Percentiles rank a stretch among this genome's conserved stretches.
These are phyloP conservation scores for Russula lepida DNA, from an alignment of 768 basidiomycete species.

Conservation along the genomic window DNA sequence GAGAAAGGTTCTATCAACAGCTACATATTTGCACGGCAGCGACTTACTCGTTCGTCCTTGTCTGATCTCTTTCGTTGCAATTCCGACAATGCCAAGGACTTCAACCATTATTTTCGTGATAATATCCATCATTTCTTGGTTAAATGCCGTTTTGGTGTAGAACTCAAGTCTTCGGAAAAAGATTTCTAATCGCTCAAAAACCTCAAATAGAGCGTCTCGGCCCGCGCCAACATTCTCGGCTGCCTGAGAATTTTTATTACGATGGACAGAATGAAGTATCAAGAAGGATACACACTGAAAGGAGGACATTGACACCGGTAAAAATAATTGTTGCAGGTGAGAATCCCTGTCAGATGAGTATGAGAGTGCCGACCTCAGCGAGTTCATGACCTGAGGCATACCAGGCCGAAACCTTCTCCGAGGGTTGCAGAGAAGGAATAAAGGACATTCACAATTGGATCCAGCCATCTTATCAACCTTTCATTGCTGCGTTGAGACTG, in stretches of 20 bases:
- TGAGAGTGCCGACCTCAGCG: no score
- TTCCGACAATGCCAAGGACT: background rate
- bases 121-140: background rate
- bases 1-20: background rate
- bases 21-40: background rate
- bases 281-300: background rate
- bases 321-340: background rate
- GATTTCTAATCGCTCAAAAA: background rate
- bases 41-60: background rate
- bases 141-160: background rate
- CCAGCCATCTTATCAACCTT: background rate
- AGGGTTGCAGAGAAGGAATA: background rate
- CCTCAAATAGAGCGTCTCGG: background rate
- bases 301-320: background rate
- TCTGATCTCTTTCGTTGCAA: background rate
- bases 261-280: background rate
- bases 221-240: background rate
- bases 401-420: background rate
- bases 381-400: background rate
- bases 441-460: background rate
- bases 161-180: background rate
- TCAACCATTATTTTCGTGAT: background rate
- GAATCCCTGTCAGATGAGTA: background rate
- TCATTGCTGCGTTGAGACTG: background rate
- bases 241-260: background rate